Conservation (phyloP, 2,329 filamentous ascomycete genomes). For the Ilyonectria destructans region DNA sequence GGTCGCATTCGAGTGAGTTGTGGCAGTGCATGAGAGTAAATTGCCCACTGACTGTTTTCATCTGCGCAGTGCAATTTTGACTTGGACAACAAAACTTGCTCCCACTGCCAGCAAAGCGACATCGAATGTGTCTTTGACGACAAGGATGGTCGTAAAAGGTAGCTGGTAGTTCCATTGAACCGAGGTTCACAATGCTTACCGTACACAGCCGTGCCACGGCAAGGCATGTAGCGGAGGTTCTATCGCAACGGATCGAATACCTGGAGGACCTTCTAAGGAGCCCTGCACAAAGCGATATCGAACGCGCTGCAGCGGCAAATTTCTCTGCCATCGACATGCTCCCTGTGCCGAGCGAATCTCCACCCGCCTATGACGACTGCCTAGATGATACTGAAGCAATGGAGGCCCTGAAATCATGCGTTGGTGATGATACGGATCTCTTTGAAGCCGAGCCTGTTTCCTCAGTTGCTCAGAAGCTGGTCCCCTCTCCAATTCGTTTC, state of each 20-base stretch:
- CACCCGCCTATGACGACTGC: background rate
- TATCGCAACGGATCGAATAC: background rate
- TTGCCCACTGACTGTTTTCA: background rate
- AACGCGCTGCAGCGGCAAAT: background rate
- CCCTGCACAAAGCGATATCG: background rate
- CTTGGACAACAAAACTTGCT: background rate
- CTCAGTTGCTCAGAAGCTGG: background rate
- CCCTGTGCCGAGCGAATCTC: background rate
- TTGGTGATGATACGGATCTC: background rate
- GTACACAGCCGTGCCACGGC: background rate
- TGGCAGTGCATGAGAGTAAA: background rate
- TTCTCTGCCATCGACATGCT: background rate
- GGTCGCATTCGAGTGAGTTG: background rate
- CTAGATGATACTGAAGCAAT: background rate
- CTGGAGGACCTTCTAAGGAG: background rate
- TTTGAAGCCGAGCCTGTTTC: background rate
- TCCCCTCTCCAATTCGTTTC: background rate
- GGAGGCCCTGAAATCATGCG: background rate
- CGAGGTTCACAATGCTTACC: background rate
- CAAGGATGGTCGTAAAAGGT: conserved; percentile 5
- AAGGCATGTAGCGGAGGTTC: background rate
- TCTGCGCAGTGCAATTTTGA: background rate
- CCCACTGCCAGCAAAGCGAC: background rate
- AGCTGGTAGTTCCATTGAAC: background rate
- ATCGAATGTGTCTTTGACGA: conserved; percentile 1